Conservation (phyloP, 2,329 filamentous ascomycete genomes). For the Arthrinium phaeospermum region DNA sequence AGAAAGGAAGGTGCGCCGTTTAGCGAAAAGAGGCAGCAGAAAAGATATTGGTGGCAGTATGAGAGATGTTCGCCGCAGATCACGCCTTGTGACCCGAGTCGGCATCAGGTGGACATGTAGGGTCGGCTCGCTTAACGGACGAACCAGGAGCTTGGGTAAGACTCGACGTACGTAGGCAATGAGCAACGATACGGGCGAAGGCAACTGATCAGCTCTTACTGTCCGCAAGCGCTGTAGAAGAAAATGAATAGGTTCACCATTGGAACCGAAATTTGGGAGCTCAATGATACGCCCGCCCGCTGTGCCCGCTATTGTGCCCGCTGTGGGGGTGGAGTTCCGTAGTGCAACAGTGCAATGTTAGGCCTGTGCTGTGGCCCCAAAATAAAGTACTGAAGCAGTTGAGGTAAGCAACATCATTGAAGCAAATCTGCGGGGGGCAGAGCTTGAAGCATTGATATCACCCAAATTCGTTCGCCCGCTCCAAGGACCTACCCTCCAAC, state of each 20-base stretch:
- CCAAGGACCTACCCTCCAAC: background rate
- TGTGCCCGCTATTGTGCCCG: background rate
- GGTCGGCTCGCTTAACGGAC: conserved; percentile 15
- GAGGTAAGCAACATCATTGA: background rate
- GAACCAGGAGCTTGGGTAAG: background rate
- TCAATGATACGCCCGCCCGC: background rate
- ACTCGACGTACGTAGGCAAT: background rate
- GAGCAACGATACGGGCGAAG: background rate
- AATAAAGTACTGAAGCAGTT: background rate
- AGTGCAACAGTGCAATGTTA: background rate
- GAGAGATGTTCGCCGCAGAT: conserved; percentile 10
- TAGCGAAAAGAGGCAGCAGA: conserved; percentile 2
- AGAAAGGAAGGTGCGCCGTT: conserved; percentile 17
- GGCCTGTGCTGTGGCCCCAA: background rate
- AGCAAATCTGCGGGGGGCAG: background rate
- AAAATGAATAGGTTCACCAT: background rate
- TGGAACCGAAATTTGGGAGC: background rate
- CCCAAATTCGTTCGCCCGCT: background rate
- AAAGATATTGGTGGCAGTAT: background rate
- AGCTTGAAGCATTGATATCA: background rate
- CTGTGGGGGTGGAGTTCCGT: conserved; percentile 14
- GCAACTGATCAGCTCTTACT: background rate
- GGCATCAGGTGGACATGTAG: conserved; percentile 11
- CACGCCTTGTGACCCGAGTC: background rate
- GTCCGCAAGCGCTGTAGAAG: background rate